phyloP scores from a whole-genome alignment of 2,329 filamentous ascomycete genomes.

The Mollisia scopiformis region DNA sequence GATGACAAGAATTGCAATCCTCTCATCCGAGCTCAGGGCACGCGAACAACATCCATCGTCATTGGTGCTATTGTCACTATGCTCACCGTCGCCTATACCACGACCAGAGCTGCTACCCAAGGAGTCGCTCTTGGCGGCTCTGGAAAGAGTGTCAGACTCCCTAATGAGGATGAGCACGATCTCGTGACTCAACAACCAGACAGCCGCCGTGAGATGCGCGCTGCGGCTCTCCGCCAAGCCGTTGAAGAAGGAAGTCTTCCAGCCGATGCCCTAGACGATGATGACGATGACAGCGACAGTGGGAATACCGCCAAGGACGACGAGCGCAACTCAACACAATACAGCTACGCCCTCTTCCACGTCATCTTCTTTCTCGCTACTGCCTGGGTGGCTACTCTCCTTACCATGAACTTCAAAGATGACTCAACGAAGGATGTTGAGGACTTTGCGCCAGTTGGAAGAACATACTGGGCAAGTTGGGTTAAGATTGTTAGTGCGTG shows the following conservation, averaged over 20 bases:
- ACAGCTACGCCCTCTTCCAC: conserved; percentile 96
- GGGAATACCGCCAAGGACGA: conserved; percentile 74
- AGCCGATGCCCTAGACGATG: conserved; percentile 78
- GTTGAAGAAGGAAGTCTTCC: conserved; percentile 92
- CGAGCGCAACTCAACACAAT: conserved; percentile 86
- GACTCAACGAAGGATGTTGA: conserved; percentile 66
- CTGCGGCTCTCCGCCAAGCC: conserved; percentile 85
- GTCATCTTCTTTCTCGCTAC: conserved; percentile 97
- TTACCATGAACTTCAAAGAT: conserved; percentile 74
- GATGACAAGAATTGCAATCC: conserved; percentile 96
- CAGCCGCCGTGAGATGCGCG: conserved; percentile 85
- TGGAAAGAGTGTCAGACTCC: conserved; percentile 61
- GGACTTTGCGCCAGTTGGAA: conserved; percentile 89
- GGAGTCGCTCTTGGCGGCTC: conserved; percentile 73
- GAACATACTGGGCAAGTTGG: conserved; percentile 98
- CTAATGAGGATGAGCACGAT: conserved; percentile 79
- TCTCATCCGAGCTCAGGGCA: conserved; percentile 80
- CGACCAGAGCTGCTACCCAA: conserved; percentile 92
- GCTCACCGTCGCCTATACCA: conserved; percentile 96
- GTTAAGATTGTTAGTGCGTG: conserved; percentile 98
- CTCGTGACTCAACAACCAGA: conserved; percentile 84
- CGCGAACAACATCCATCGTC: conserved; percentile 86
- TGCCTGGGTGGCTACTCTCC: conserved; percentile 89
- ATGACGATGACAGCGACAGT: conserved; percentile 65
- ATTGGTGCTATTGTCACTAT: conserved; percentile 95